Conservation (phyloP, 2,329 filamentous ascomycete species). For the Paraconiothyrium sp. region DNA sequence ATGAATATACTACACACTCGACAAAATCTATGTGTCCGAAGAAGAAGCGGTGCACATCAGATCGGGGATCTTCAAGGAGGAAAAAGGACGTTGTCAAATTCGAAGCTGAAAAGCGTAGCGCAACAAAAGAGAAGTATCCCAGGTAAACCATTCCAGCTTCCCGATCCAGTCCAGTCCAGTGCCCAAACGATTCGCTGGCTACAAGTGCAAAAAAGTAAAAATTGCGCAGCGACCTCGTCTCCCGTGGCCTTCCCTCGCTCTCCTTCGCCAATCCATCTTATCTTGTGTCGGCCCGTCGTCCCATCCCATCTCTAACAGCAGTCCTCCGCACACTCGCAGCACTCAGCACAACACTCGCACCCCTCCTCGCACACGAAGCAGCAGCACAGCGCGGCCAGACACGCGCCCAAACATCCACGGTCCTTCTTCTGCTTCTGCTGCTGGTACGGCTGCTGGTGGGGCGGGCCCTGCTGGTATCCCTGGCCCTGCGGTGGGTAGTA, state of each 20-base stretch:
- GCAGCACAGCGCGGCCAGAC: conserved; percentile 62
- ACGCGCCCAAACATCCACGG: conserved; percentile 36
- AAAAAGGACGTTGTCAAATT: neutral
- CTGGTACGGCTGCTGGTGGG: conserved; percentile 60
- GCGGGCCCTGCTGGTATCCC: conserved; percentile 61
- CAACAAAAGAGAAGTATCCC: neutral
- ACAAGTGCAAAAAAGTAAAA: neutral
- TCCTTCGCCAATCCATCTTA: neutral
- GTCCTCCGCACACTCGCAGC: conserved; percentile 57
- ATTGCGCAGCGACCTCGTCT: neutral
- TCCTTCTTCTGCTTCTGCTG: conserved; percentile 56
- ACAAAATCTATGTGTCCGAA: neutral
- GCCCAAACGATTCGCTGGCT: neutral
- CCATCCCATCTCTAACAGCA: conserved; percentile 32
- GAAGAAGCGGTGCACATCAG: neutral
- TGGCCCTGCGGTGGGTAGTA: conserved; percentile 43
- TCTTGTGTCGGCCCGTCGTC: neutral
- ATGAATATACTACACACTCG: neutral
- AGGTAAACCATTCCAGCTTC: neutral
- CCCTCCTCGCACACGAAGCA: conserved; percentile 72
- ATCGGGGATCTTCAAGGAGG: neutral
- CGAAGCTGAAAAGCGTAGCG: neutral
- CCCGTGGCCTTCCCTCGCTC: too few species aligned
- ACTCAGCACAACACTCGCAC: conserved; percentile 71
- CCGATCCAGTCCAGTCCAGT: neutral